Evolutionary conservation across 306 rosid genomes (phyloP).

Genomic region (Vigna reflexopilosa): DNA sequence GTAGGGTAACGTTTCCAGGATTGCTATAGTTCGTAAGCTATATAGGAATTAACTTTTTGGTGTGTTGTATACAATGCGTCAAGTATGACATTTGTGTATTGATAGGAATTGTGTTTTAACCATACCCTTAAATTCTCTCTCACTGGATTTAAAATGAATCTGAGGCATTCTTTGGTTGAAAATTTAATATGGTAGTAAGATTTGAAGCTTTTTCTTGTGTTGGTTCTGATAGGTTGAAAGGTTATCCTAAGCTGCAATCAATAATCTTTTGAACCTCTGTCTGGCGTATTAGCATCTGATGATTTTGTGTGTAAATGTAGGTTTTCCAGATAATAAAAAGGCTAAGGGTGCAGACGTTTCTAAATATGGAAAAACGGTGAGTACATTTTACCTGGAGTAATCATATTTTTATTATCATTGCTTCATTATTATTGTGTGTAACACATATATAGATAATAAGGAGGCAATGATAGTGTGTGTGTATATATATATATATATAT

Average conservation of each 20-base stretch:
- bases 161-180: constrained; percentile 8
- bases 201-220: constrained; percentile 11
- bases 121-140: background rate
- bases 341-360: constrained; percentile 66
- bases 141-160: background rate
- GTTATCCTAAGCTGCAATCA: background rate
- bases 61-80: background rate
- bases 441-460: no score
- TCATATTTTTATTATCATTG: background rate
- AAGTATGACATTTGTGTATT: background rate
- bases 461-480: no score
- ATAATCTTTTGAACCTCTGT: background rate
- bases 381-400: constrained; percentile 38
- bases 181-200: constrained; percentile 14
- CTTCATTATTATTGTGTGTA: background rate
- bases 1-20: background rate
- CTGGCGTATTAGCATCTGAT: constrained; percentile 26
- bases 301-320: constrained; percentile 44
- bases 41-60: constrained; percentile 3
- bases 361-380: constrained; percentile 64
- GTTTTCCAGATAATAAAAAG: constrained; percentile 59
- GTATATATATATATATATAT: no score
- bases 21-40: constrained; percentile 16
- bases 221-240: constrained; percentile 10
- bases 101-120: constrained; percentile 3